These are phyloP conservation scores for Cenchrus americanus DNA, from an alignment of 176 grass and related monocot genomes.

Conservation along the genomic window DNA sequence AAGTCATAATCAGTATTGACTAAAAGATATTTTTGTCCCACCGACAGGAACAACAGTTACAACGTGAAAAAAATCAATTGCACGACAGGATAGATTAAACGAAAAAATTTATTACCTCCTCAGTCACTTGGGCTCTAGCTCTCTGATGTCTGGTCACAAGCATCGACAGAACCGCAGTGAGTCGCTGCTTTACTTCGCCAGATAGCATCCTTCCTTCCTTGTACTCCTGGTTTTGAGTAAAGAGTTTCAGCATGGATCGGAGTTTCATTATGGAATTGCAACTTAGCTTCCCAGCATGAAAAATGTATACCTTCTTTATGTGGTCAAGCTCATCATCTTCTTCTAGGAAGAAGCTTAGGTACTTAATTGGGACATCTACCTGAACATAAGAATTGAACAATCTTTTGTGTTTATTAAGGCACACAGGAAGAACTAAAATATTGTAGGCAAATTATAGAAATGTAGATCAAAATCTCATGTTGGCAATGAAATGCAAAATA, in stretches of 20 bases:
- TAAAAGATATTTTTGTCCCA: not conserved
- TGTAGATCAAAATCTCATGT: not conserved
- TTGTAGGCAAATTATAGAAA: not conserved
- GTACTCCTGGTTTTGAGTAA: slow-evolving; percentile 56
- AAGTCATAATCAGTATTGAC: not conserved
- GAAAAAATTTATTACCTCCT: slow-evolving; percentile 57
- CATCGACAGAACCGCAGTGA: slow-evolving; percentile 53
- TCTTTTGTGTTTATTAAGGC: not conserved
- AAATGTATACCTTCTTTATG: slow-evolving; percentile 76
- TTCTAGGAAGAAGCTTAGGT: slow-evolving; percentile 87
- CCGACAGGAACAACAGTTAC: not conserved
- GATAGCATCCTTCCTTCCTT: slow-evolving; percentile 78
- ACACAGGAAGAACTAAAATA: not conserved
- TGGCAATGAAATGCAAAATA: not conserved
- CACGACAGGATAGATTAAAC: not conserved
- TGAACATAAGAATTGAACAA: slow-evolving; percentile 28
- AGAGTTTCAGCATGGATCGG: slow-evolving; percentile 23
- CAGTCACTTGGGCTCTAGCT: slow-evolving; percentile 67
- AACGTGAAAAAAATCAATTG: not conserved
- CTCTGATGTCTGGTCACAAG: slow-evolving; percentile 71
- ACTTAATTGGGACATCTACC: slow-evolving; percentile 89
- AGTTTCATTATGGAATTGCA: not conserved
- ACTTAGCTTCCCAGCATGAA: not conserved
- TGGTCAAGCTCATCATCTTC: slow-evolving; percentile 69
- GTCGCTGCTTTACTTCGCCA: slow-evolving; percentile 72